Percentiles rank a stretch among this genome's conserved stretches.
These are phyloP conservation scores for Colletotrichum paranaense DNA, from an alignment of 2,329 filamentous ascomycete species.

Conservation along the genomic window DNA sequence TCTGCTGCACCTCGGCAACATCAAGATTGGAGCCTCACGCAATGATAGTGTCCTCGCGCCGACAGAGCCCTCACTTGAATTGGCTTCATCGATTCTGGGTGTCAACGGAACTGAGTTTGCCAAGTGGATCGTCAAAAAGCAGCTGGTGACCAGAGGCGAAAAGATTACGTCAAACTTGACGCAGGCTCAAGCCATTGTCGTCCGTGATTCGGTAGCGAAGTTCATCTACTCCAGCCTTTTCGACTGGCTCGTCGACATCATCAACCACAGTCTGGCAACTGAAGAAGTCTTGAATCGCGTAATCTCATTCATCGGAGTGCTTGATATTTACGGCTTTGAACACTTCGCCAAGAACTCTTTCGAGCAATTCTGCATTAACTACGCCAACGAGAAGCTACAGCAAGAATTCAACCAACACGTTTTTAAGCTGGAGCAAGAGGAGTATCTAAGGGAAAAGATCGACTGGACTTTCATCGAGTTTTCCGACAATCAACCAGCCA, in stretches of 20 bases:
- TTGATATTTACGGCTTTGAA: constrained; percentile 99
- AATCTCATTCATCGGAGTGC: constrained; percentile 92
- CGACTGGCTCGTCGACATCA: constrained; percentile 98
- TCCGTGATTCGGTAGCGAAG: constrained; percentile 97
- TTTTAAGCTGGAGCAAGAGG: constrained; percentile 98
- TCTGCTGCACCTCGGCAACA: constrained; percentile 92
- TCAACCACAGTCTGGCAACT: constrained; percentile 90
- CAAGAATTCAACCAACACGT: constrained; percentile 99
- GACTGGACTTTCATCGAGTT: constrained; percentile 99
- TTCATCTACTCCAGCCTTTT: constrained; percentile 99
- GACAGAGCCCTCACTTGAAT: constrained; percentile 83
- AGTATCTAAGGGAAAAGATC: constrained; percentile 95
- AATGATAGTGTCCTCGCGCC: constrained; percentile 87
- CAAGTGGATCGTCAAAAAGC: constrained; percentile 99
- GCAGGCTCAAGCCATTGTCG: constrained; percentile 92
- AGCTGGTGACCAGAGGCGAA: constrained; percentile 93
- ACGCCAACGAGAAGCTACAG: constrained; percentile 98
- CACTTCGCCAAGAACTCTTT: constrained; percentile 99
- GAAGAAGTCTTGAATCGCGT: constrained; percentile 87
- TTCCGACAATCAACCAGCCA: constrained; percentile 98
- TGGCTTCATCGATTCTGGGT: constrained; percentile 86
- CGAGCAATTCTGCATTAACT: constrained; percentile 99
- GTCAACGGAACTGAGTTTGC: constrained; percentile 89
- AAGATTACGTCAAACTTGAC: constrained; percentile 97
- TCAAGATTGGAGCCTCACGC: constrained; percentile 92